Evolutionary conservation across 768 basidiomycete species (phyloP).

Genomic region (Russula dissimulans): DNA sequence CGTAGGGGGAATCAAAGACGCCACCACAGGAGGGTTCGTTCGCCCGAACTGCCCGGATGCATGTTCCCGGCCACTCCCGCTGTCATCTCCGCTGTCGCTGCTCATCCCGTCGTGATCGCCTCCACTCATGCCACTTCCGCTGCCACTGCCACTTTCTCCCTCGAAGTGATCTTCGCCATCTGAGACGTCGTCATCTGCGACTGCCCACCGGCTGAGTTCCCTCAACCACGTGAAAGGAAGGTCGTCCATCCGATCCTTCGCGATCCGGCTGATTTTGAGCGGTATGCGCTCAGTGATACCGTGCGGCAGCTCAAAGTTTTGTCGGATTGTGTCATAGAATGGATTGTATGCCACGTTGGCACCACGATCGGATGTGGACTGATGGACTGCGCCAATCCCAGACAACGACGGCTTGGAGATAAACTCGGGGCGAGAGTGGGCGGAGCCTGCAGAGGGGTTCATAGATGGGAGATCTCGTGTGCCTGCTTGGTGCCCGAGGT

Average conservation of each 20-base stretch:
- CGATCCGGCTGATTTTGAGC: constrained; percentile 42
- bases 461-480: background rate
- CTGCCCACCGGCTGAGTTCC: constrained; percentile 54
- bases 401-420: background rate
- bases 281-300: constrained; percentile 71
- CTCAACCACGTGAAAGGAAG: constrained; percentile 75
- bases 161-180: constrained; percentile 13
- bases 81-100: constrained; percentile 15
- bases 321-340: constrained; percentile 91
- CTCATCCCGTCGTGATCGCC: constrained; percentile 12
- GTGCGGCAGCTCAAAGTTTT: constrained; percentile 71
- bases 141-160: constrained; percentile 12
- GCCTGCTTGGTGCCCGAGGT: constrained; percentile 9
- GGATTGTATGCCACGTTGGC: constrained; percentile 57
- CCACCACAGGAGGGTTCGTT: background rate
- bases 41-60: background rate
- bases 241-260: constrained; percentile 42
- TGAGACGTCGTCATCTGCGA: constrained; percentile 15
- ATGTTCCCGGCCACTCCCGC: constrained; percentile 4
- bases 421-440: background rate
- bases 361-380: constrained; percentile 12
- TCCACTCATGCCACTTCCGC: constrained; percentile 12
- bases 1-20: background rate
- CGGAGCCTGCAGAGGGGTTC: background rate
- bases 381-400: constrained; percentile 5